Percentiles rank a stretch among this genome's conserved stretches.
Conservation (phyloP, 2,329 filamentous ascomycete species). For the Colletotrichum lupini region DNA sequence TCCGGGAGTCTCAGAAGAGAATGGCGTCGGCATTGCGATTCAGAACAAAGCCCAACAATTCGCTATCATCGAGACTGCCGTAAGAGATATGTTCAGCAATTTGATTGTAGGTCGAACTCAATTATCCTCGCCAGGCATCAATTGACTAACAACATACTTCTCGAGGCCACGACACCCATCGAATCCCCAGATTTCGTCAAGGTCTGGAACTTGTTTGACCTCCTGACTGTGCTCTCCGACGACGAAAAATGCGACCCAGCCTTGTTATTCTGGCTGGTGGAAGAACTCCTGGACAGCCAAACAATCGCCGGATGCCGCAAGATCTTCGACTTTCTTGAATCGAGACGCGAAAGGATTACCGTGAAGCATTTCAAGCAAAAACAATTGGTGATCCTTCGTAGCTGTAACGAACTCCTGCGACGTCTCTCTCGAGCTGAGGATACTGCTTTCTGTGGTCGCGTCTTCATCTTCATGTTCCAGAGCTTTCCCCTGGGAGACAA, state of each 20-base stretch:
- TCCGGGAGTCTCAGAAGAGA: slow-evolving; percentile 34
- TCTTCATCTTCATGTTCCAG: slow-evolving; percentile 99
- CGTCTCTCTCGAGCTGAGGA: slow-evolving; percentile 95
- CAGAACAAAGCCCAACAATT: slow-evolving; percentile 63
- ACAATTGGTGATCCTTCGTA: slow-evolving; percentile 87
- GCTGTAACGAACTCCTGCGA: slow-evolving; percentile 94
- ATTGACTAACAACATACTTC: slow-evolving; percentile 16
- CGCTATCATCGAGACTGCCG: slow-evolving; percentile 84
- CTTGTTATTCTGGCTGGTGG: slow-evolving; percentile 88
- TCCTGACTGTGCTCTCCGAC: slow-evolving; percentile 89
- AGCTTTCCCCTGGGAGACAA: slow-evolving; percentile 97
- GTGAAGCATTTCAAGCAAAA: slow-evolving; percentile 85
- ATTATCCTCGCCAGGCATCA: neutral
- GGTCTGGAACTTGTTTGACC: slow-evolving; percentile 94
- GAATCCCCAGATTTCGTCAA: slow-evolving; percentile 81
- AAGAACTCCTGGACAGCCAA: slow-evolving; percentile 95
- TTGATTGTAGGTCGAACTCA: slow-evolving; percentile 71
- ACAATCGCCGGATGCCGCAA: slow-evolving; percentile 91
- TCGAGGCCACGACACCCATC: slow-evolving; percentile 78
- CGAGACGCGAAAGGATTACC: slow-evolving; percentile 87
- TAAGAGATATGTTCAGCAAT: slow-evolving; percentile 82
- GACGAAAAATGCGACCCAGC: slow-evolving; percentile 81
- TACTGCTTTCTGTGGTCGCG: slow-evolving; percentile 94
- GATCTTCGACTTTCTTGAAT: slow-evolving; percentile 96
- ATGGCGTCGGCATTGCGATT: slow-evolving; percentile 47